Conservation (phyloP, 2,329 filamentous ascomycete genomes). For the Aspergillus viridinutans region DNA sequence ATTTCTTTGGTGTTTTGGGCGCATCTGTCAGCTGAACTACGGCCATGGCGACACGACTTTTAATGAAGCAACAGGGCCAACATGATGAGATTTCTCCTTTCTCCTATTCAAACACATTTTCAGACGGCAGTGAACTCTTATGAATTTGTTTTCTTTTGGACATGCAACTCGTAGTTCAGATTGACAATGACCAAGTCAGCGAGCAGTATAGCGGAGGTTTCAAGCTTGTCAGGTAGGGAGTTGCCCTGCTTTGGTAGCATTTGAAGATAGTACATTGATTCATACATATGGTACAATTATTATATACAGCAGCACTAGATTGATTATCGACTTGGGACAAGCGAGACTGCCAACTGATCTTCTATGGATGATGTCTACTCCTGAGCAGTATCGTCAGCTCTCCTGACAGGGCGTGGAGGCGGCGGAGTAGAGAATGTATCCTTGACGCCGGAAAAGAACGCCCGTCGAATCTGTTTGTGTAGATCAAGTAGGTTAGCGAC, state of each 20-base stretch:
- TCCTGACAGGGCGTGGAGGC: slow-evolving; percentile 23
- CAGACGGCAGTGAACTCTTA: slow-evolving; percentile 8
- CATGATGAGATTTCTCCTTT: slow-evolving; percentile 14
- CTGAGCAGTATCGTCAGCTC: slow-evolving; percentile 10
- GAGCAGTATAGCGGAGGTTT: background rate
- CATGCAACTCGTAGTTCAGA: slow-evolving; percentile 10
- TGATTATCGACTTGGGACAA: background rate
- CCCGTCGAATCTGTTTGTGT: slow-evolving; percentile 27
- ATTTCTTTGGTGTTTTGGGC: slow-evolving; percentile 20
- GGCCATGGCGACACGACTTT: slow-evolving; percentile 21
- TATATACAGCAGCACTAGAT: background rate
- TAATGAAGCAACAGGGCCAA: slow-evolving; percentile 22
- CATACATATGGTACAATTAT: background rate
- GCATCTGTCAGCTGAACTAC: slow-evolving; percentile 14
- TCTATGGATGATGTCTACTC: background rate
- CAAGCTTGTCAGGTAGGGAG: too few species aligned
- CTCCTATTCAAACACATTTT: slow-evolving; percentile 7
- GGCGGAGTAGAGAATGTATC: slow-evolving; percentile 31
- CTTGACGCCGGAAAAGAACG: slow-evolving; percentile 29
- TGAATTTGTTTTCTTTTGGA: slow-evolving; percentile 4
- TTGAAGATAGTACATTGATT: background rate
- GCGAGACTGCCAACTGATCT: background rate
- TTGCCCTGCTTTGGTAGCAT: background rate
- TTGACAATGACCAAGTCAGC: background rate
- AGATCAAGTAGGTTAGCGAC: slow-evolving; percentile 2